Conservation (phyloP, 2,329 filamentous ascomycete genomes). For the Pseudogymnoascus sp. region DNA sequence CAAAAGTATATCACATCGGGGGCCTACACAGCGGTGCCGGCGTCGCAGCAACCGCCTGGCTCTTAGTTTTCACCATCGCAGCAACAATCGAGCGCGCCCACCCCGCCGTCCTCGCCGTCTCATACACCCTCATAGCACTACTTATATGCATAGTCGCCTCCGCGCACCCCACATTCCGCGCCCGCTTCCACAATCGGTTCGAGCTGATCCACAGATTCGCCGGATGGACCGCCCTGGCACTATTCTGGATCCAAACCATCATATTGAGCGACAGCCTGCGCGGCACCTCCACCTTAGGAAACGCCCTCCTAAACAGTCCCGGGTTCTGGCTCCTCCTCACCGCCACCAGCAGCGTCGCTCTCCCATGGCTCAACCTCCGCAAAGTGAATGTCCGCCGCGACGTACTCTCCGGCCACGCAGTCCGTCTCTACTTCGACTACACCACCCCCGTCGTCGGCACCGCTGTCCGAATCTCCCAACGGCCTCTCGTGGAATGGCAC, state of each 20-base stretch:
- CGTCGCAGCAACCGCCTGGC: constrained; percentile 42
- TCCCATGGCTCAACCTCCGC: constrained; percentile 67
- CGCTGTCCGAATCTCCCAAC: constrained; percentile 51
- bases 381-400: constrained; percentile 58
- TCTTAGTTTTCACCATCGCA: constrained; percentile 31
- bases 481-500: constrained; percentile 64
- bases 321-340: constrained; percentile 61
- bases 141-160: constrained; percentile 52
- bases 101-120: constrained; percentile 33
- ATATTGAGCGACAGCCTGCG: constrained; percentile 42
- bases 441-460: constrained; percentile 49
- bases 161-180: constrained; percentile 57
- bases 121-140: constrained; percentile 50
- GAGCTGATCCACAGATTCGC: constrained; percentile 64
- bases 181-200: constrained; percentile 58
- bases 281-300: constrained; percentile 23
- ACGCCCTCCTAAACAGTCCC: constrained; percentile 38
- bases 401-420: constrained; percentile 61
- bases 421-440: constrained; percentile 62
- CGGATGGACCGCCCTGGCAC: constrained; percentile 58
- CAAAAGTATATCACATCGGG: constrained; percentile 45
- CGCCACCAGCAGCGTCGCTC: constrained; percentile 57
- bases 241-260: constrained; percentile 59
- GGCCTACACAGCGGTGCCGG: constrained; percentile 45
- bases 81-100: constrained; percentile 23